A percentile compares a stretch with the other conserved stretches of the same genome.
Evolutionary conservation across 2,329 filamentous ascomycete species (phyloP).

Genomic region (Cladosporium sp.): DNA sequence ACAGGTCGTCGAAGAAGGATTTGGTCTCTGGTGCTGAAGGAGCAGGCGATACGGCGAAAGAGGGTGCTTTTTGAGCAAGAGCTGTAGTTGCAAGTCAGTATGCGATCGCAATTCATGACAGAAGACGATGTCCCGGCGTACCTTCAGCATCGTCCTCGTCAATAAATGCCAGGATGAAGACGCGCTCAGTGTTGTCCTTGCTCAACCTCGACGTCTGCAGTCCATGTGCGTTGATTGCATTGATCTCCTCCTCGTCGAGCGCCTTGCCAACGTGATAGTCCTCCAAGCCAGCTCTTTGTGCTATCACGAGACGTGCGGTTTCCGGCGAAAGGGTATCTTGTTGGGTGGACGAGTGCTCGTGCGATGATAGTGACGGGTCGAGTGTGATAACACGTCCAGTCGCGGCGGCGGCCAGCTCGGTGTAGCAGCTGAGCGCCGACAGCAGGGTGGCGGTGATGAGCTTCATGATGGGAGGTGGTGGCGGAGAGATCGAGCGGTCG

Average conservation of each 20-base stretch:
- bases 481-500: neutral
- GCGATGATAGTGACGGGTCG: conserved; percentile 32
- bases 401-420: conserved; percentile 30
- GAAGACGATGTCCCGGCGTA: neutral
- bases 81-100: neutral
- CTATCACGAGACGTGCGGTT: conserved; percentile 52
- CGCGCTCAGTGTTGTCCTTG: conserved; percentile 17
- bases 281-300: conserved; percentile 52
- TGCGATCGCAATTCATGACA: neutral
- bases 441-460: conserved; percentile 41
- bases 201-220: conserved; percentile 43
- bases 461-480: conserved; percentile 44
- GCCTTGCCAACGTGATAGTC: conserved; percentile 48
- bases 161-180: conserved; percentile 30
- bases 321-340: conserved; percentile 39
- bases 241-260: conserved; percentile 42
- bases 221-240: conserved; percentile 50
- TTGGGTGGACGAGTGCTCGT: conserved; percentile 25
- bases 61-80: conserved; percentile 10
- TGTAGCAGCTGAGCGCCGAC: conserved; percentile 42
- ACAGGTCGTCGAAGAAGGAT: conserved; percentile 34
- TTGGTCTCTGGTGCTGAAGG: conserved; percentile 27
- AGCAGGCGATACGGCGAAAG: conserved; percentile 31
- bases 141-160: conserved; percentile 26
- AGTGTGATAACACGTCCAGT: conserved; percentile 41